Conservation (phyloP, 2,329 filamentous ascomycete species). For the Colletotrichum sp. region DNA sequence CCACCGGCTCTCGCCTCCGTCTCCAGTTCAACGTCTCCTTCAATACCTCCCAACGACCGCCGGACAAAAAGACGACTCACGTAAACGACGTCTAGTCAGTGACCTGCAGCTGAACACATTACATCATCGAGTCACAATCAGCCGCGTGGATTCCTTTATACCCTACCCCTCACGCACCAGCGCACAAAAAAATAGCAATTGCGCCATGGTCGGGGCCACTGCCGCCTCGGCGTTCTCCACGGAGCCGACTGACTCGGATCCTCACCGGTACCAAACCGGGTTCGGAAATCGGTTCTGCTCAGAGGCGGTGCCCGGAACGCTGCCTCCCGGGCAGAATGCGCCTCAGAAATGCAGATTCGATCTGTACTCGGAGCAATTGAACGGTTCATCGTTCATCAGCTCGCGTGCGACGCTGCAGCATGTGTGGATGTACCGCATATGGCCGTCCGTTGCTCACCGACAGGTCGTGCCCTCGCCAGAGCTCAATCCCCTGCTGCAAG, state of each 20-base stretch:
- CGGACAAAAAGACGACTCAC: not conserved
- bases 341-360: conserved; percentile 46
- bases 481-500: conserved; percentile 27
- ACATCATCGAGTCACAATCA: not conserved
- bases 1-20: not conserved
- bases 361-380: conserved; percentile 52
- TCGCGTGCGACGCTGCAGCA: conserved; percentile 32
- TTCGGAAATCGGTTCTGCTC: conserved; percentile 58
- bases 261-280: conserved; percentile 60
- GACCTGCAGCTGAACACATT: not conserved
- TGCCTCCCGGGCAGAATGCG: conserved; percentile 48
- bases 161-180: not conserved
- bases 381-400: conserved; percentile 40
- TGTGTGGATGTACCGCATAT: conserved; percentile 38
- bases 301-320: conserved; percentile 47
- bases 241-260: conserved; percentile 31
- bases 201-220: conserved; percentile 21
- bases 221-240: conserved; percentile 25
- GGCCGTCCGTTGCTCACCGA: conserved; percentile 36
- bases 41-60: not conserved
- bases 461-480: conserved; percentile 11
- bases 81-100: not conserved
- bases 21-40: not conserved
- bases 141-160: not conserved
- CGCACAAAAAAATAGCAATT: not conserved